A percentile compares a stretch with the other conserved stretches of the same genome.
These are phyloP conservation scores for Chaetomiaceae sp. DNA, from an alignment of 2,329 filamentous ascomycete species.

Conservation along the genomic window DNA sequence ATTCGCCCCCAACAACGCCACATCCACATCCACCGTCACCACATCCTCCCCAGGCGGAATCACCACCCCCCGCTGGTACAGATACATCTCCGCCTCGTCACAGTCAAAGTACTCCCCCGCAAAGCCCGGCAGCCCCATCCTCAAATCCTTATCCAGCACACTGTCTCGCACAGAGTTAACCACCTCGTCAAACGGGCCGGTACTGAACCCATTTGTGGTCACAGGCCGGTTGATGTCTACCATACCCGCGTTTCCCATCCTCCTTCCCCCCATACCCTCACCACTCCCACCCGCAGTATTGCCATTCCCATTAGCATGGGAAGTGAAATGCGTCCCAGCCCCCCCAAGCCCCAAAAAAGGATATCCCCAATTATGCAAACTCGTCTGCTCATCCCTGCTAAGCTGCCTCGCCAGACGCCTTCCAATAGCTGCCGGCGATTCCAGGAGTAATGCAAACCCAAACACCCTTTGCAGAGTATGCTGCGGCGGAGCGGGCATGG, in stretches of 20 bases:
- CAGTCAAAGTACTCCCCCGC: slow-evolving; percentile 74
- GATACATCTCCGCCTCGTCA: slow-evolving; percentile 71
- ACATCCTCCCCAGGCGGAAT: slow-evolving; percentile 59
- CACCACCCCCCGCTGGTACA: slow-evolving; percentile 58
- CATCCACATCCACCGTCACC: slow-evolving; percentile 54
- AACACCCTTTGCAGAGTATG: slow-evolving; percentile 55
- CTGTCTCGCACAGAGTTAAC: slow-evolving; percentile 40
- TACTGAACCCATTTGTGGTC: slow-evolving; percentile 36
- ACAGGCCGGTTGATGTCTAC: slow-evolving; percentile 28
- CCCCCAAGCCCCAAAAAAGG: slow-evolving; percentile 65
- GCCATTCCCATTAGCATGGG: neutral
- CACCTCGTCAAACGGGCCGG: slow-evolving; percentile 45
- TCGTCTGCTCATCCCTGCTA: slow-evolving; percentile 34
- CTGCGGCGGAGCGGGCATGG: slow-evolving; percentile 44
- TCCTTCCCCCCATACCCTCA: neutral
- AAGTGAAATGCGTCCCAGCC: slow-evolving; percentile 50
- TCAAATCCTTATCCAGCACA: slow-evolving; percentile 44
- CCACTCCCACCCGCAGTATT: neutral
- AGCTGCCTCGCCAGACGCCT: slow-evolving; percentile 36
- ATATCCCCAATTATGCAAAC: slow-evolving; percentile 52
- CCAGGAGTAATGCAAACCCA: slow-evolving; percentile 63
- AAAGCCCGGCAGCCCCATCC: slow-evolving; percentile 55
- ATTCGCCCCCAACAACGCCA: slow-evolving; percentile 38
- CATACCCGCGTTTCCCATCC: slow-evolving; percentile 37
- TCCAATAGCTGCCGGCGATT: slow-evolving; percentile 46